Base-by-base conservation (phyloP, 2,329 filamentous ascomycete genomes). In the Elsinoe arachidis region DNA sequence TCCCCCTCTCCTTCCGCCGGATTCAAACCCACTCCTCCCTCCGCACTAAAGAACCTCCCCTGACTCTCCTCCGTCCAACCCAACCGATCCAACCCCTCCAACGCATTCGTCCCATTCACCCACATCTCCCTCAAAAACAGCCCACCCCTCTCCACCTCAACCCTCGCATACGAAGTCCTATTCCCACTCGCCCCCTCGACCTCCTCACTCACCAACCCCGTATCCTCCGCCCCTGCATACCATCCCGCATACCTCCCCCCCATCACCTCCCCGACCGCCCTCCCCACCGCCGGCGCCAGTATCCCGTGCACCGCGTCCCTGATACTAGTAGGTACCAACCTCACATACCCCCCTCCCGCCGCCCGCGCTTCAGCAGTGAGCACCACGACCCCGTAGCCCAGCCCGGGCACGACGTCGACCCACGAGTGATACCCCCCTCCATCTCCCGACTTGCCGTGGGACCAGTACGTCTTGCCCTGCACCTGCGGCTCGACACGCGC, bases 91-190 rank as follows among this genome's bases (percentile, higher is more conserved):
- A 53, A 17, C 5, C 34, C 49, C 34, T 53, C 49, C 26, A 37
- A 34, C n/a, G 49, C 49, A n/a, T 34, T 37, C 30, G 49, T 53
- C 49, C 49, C 49, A 35, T 53, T 53, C 2, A 53, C 33, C 26
- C 37, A n/a, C 34, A 53, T 15, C 3, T 35, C 30, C 26, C 49
- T 34, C 2, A 53, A 11, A 21, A 53, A 53, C 17, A 53, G 49
- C 34, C 38, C 33, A 9, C 49, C 49, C 7, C 33, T 26, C 9
- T 39, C 34, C 6, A 53, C 49, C 15, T 53, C 49, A 15, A 53
- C 15, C n/a, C 15, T 53, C 11, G 49, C 49, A 10, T 6, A 39
- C 9, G 49, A 51, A 3, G 46, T 9, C 19, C 4, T n/a, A 7
- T 11, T 15, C 6, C n/a, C 15, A 15, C n/a, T 35, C 14, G 1